Evolutionary conservation across 257 asterid species (phyloP).

Genomic region (Capsicum pubescens): DNA sequence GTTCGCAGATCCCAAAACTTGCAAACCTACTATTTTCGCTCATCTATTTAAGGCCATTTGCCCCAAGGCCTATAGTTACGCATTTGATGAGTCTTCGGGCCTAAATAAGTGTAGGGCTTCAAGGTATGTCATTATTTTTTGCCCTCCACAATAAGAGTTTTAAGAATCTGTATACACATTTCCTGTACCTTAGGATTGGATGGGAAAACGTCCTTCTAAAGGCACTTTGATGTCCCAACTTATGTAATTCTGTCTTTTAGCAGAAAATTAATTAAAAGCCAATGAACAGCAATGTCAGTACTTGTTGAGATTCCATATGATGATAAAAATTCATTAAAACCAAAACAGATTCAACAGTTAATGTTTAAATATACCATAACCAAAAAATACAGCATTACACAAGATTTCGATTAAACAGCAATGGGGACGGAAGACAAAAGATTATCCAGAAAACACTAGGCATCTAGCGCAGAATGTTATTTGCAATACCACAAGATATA

Average conservation of each 20-base stretch:
- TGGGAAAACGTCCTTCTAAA: not conserved
- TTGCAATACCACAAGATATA: not conserved
- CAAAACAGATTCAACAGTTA: not conserved
- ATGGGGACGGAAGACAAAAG: not conserved
- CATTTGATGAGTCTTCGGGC: conserved; percentile 88
- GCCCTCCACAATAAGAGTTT: conserved; percentile 66
- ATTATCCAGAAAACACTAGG: not conserved
- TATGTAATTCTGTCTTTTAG: not conserved
- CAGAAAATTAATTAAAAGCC: not conserved
- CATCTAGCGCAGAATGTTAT: not conserved
- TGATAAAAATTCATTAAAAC: not conserved
- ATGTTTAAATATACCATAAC: not conserved
- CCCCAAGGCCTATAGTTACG: conserved; percentile 86
- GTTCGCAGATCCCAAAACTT: conserved; percentile 61
- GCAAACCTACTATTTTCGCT: conserved; percentile 80
- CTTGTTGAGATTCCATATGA: not conserved
- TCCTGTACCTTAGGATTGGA: conserved; percentile 1
- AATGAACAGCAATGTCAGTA: not conserved
- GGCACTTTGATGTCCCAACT: not conserved
- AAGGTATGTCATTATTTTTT: conserved; percentile 76
- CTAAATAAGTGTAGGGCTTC: conserved; percentile 85
- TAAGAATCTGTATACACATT: not conserved
- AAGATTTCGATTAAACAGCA: not conserved
- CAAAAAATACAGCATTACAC: not conserved
- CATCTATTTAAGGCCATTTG: conserved; percentile 89